A percentile compares a stretch with the other conserved stretches of the same genome.
Conservation (phyloP, 139 green algal species). For the Trebouxia sp. region DNA sequence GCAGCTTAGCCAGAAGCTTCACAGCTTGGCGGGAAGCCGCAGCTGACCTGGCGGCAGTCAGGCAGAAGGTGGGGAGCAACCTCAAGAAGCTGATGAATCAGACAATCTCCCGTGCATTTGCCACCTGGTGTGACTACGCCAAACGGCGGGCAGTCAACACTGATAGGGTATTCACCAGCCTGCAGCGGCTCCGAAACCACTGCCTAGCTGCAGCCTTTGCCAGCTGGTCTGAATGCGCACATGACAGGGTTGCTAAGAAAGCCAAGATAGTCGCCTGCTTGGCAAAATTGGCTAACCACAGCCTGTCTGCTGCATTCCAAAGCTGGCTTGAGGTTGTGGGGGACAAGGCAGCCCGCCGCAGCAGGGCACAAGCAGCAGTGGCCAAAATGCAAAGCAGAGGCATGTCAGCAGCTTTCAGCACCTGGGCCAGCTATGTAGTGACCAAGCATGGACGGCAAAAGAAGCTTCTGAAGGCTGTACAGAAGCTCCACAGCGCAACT, state of each 20-base stretch:
- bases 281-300: background rate
- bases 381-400: constrained; percentile 14
- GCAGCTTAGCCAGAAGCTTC: background rate
- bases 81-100: constrained; percentile 18
- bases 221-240: constrained; percentile 2
- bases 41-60: background rate
- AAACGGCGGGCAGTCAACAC: background rate
- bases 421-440: constrained; percentile 1
- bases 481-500: background rate
- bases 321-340: background rate
- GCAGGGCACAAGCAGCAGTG: background rate
- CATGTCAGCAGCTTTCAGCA: constrained; percentile 21
- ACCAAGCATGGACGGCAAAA: background rate
- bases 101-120: constrained; percentile 5
- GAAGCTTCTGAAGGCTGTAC: constrained; percentile 1
- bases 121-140: constrained; percentile 22
- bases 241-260: background rate
- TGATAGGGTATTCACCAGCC: background rate
- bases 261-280: constrained; percentile 3
- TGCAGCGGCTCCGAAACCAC: constrained; percentile 22
- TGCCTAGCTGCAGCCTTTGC: background rate
- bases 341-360: background rate
- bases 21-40: constrained; percentile 19
- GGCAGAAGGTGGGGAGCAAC: constrained; percentile 10
- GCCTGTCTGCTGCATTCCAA: constrained; percentile 10